phyloP scores from a whole-genome alignment of 2,329 filamentous ascomycete genomes.

The Endoconidiophora polonica region DNA sequence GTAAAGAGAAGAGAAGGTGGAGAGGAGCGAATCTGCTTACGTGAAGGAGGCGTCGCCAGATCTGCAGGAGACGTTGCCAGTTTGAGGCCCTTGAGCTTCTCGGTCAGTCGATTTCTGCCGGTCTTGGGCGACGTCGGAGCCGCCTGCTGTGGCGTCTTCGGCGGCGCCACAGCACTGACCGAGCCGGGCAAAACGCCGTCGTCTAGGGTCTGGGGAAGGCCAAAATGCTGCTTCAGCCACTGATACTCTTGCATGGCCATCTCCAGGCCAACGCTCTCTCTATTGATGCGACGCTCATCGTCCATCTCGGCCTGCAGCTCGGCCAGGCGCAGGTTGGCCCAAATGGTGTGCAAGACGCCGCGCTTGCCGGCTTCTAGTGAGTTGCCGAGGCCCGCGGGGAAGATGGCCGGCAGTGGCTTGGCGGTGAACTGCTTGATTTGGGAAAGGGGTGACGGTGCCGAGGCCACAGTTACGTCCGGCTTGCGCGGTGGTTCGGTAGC shows the following conservation, averaged over 20 bases:
- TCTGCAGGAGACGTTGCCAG: conserved; percentile 12
- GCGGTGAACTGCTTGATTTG: conserved; percentile 29
- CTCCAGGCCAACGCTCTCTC: conserved; percentile 65
- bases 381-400: conserved; percentile 55
- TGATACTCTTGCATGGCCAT: conserved; percentile 72
- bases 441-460: not conserved
- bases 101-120: conserved; percentile 6
- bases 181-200: conserved; percentile 20
- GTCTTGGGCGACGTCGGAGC: conserved; percentile 1
- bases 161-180: not conserved
- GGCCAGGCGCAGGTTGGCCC: conserved; percentile 68
- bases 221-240: conserved; percentile 76
- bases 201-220: conserved; percentile 26
- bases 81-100: conserved; percentile 12
- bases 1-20: not conserved
- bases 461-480: not conserved
- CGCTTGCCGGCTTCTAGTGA: conserved; percentile 48
- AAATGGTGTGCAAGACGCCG: conserved; percentile 75
- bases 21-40: not conserved
- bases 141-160: not conserved
- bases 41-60: conserved; percentile 10
- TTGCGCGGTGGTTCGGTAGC: conserved; percentile 18
- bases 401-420: conserved; percentile 75
- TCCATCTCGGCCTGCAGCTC: conserved; percentile 64
- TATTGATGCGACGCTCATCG: conserved; percentile 53